phyloP scores from a whole-genome alignment of 2,329 filamentous ascomycete species.

The Aspergillus candidus region DNA sequence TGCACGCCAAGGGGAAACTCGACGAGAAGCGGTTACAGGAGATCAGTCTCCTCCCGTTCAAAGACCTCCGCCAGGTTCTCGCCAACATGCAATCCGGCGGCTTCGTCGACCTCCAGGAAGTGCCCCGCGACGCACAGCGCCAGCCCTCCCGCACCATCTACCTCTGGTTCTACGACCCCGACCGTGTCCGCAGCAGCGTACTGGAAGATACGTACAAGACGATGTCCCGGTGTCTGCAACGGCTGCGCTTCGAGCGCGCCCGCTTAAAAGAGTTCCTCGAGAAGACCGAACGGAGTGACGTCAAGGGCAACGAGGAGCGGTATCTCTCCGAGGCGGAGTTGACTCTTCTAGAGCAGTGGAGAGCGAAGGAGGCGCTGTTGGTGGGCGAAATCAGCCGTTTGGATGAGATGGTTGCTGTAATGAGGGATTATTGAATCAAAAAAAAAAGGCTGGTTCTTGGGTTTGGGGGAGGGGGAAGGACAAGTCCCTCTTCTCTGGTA shows the following conservation, averaged over 20 bases:
- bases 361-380: constrained; percentile 60
- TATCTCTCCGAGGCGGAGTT: constrained; percentile 71
- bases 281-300: constrained; percentile 78
- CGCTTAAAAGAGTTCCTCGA: constrained; percentile 67
- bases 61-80: constrained; percentile 78
- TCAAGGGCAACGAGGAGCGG: constrained; percentile 75
- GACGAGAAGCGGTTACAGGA: constrained; percentile 85
- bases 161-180: constrained; percentile 82
- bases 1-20: constrained; percentile 83
- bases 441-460: not conserved
- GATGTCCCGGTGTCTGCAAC: constrained; percentile 79
- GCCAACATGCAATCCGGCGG: constrained; percentile 80
- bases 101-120: constrained; percentile 85
- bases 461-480: constrained; percentile 3
- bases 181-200: constrained; percentile 63
- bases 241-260: constrained; percentile 68
- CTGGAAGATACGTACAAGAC: constrained; percentile 81
- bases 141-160: constrained; percentile 79
- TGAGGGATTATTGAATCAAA: constrained; percentile 64
- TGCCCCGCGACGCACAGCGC: constrained; percentile 79
- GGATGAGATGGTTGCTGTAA: constrained; percentile 76
- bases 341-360: constrained; percentile 59
- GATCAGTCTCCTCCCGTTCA: constrained; percentile 74
- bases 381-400: constrained; percentile 71
- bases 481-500: not conserved